Conservation (phyloP, 306 rosid genomes). For the Lathyrus oleraceus region DNA sequence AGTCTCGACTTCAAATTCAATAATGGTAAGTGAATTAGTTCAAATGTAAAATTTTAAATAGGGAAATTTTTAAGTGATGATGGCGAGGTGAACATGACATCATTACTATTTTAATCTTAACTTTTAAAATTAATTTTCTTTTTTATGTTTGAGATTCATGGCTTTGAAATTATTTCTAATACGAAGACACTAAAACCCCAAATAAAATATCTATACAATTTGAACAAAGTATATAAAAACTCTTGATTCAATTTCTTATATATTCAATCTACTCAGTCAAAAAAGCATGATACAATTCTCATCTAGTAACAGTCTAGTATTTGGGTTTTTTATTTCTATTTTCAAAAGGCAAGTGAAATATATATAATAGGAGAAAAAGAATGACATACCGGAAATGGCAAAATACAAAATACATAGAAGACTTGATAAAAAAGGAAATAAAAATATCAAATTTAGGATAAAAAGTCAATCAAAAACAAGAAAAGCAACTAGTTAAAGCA, state of each 20-base stretch:
- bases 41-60: neutral
- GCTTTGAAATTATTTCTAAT: neutral
- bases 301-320: neutral
- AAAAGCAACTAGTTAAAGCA: no score
- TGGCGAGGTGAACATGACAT: neutral
- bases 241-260: neutral
- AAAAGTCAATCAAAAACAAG: no score
- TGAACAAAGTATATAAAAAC: neutral
- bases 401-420: no score
- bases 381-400: no score
- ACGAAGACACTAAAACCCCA: neutral
- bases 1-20: neutral
- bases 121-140: neutral
- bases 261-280: neutral
- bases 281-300: neutral
- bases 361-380: no score
- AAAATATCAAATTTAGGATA: no score
- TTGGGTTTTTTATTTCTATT: no score
- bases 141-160: neutral
- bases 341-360: no score
- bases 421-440: no score
- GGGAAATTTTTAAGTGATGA: neutral
- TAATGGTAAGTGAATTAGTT: neutral
- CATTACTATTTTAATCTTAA: neutral
- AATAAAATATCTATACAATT: neutral